phyloP scores from a whole-genome alignment of 768 basidiomycete species.

The Sarcomyxa edulis region DNA sequence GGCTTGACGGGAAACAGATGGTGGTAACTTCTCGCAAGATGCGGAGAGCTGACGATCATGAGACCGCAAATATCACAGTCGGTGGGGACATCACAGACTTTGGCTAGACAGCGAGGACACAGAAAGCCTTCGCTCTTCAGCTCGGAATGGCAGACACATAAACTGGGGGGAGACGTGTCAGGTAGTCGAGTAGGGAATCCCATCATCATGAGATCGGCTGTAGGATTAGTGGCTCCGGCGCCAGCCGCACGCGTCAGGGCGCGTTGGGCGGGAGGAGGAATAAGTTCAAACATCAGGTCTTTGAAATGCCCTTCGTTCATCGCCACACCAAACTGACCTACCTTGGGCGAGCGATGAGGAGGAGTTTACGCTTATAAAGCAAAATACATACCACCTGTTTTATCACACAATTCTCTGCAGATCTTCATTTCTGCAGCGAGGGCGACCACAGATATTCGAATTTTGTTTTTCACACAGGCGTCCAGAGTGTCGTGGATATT shows the following conservation, averaged over 20 bases:
- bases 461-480: slow-evolving; percentile 74
- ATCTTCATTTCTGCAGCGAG: slow-evolving; percentile 99
- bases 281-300: slow-evolving; percentile 91
- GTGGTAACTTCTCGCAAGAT: slow-evolving; percentile 93
- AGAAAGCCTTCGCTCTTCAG: slow-evolving; percentile 91
- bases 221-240: slow-evolving; percentile 46
- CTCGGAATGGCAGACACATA: slow-evolving; percentile 93
- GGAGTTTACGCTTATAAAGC: slow-evolving; percentile 5
- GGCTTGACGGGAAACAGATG: slow-evolving; percentile 93
- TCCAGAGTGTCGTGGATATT: slow-evolving; percentile 94
- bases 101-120: slow-evolving; percentile 88
- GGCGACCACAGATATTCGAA: slow-evolving; percentile 90
- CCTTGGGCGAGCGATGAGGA: slow-evolving; percentile 10
- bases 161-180: slow-evolving; percentile 70
- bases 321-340: slow-evolving; percentile 91
- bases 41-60: slow-evolving; percentile 97
- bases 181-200: slow-evolving; percentile 94
- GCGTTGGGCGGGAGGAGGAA: slow-evolving; percentile 88
- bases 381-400: slow-evolving; percentile 76
- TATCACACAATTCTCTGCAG: slow-evolving; percentile 85
- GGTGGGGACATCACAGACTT: slow-evolving; percentile 96
- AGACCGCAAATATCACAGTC: slow-evolving; percentile 96
- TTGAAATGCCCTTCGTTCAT: slow-evolving; percentile 97
- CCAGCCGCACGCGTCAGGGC: slow-evolving; percentile 41
- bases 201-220: slow-evolving; percentile 97